Evolutionary conservation across 2,329 filamentous ascomycete genomes (phyloP).

Genomic region (Aspergillus flavus): DNA sequence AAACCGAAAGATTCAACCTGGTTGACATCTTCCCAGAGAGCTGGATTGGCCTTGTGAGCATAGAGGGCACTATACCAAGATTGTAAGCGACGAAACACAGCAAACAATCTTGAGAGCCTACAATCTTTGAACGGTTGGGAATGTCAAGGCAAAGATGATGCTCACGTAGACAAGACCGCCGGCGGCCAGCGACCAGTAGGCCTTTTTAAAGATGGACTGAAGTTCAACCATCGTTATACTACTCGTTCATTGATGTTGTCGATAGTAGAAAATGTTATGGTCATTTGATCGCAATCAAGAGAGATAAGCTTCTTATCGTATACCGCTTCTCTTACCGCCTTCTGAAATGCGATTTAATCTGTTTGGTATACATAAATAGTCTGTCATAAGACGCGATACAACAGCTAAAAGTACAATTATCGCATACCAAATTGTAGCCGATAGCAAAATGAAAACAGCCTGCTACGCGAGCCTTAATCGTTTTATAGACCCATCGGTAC

Average conservation of each 20-base stretch:
- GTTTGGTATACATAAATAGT: neutral
- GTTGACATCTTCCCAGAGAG: constrained; percentile 72
- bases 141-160: constrained; percentile 67
- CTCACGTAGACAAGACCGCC: constrained; percentile 67
- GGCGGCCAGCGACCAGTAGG: constrained; percentile 60
- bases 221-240: constrained; percentile 39
- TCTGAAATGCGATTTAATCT: neutral
- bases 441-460: neutral
- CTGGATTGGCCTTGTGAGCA: constrained; percentile 75
- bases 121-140: constrained; percentile 77
- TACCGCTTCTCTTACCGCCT: neutral
- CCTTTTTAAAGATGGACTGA: constrained; percentile 52
- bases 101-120: constrained; percentile 49
- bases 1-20: constrained; percentile 84
- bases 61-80: constrained; percentile 69
- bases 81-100: neutral
- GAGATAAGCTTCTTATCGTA: neutral
- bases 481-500: constrained; percentile 28
- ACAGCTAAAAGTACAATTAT: neutral
- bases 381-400: neutral
- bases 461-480: neutral
- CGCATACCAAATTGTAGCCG: neutral
- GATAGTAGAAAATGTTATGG: neutral
- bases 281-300: neutral
- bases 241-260: neutral